These are phyloP conservation scores for Paracamarosporium sp. DNA, from an alignment of 2,329 filamentous ascomycete species.

Conservation along the genomic window DNA sequence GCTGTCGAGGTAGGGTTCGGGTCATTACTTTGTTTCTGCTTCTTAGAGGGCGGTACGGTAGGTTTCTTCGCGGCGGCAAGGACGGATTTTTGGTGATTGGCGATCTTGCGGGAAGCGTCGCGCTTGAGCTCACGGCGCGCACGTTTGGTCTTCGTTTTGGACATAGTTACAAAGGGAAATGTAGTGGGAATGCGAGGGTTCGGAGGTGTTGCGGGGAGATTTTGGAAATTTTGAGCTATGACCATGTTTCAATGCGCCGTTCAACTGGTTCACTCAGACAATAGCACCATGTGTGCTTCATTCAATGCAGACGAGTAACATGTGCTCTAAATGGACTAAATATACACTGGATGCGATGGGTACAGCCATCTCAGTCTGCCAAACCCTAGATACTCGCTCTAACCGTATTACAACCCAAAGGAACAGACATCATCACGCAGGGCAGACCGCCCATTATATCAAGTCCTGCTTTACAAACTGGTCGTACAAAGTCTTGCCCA, in stretches of 20 bases:
- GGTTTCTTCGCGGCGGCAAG: constrained; percentile 15
- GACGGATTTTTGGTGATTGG: constrained; percentile 30
- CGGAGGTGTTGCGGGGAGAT: constrained; percentile 29
- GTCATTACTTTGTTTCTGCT: constrained; percentile 18
- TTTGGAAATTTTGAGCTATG: constrained; percentile 29
- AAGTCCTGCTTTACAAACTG: constrained; percentile 97
- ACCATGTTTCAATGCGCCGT: constrained; percentile 12
- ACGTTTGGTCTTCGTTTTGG: constrained; percentile 43
- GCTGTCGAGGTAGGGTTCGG: constrained; percentile 15
- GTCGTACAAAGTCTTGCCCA: constrained; percentile 92
- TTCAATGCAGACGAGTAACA: constrained; percentile 26
- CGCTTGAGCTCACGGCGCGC: constrained; percentile 43
- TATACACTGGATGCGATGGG: constrained; percentile 37
- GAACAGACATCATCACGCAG: constrained; percentile 13
- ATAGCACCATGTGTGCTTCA: background rate
- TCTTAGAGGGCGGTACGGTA: constrained; percentile 12
- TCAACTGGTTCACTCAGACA: background rate
- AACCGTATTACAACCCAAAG: constrained; percentile 26
- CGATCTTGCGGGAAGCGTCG: constrained; percentile 36
- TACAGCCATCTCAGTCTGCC: constrained; percentile 28
- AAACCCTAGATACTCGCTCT: constrained; percentile 24
- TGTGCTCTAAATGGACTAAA: constrained; percentile 45
- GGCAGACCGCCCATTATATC: constrained; percentile 65
- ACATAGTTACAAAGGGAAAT: constrained; percentile 30
- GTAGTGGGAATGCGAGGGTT: background rate